Evolutionary conservation across 805 yeast genomes (phyloP).

Genomic region (Pichia membranifaciens): DNA sequence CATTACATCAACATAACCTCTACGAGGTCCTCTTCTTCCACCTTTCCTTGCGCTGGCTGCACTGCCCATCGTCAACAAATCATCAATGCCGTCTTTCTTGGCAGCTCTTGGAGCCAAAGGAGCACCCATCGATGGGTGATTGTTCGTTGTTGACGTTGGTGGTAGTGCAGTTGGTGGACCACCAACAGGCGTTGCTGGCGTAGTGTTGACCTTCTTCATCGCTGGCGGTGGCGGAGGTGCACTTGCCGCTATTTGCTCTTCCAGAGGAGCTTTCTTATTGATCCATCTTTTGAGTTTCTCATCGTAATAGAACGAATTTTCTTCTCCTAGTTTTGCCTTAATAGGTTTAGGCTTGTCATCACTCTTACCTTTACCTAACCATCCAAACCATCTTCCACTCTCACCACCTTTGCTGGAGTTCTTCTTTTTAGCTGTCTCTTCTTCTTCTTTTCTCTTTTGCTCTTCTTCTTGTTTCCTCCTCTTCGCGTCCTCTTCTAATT

Average conservation of each 20-base stretch:
- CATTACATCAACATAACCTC: slow-evolving; percentile 65
- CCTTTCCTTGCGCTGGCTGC: slow-evolving; percentile 33
- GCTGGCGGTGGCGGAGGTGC: slow-evolving; percentile 70
- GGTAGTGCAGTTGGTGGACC: not conserved
- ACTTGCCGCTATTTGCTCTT: slow-evolving; percentile 49
- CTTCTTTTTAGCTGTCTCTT: slow-evolving; percentile 24
- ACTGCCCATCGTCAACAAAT: slow-evolving; percentile 24
- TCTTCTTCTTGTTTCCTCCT: slow-evolving; percentile 22
- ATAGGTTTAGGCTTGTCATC: slow-evolving; percentile 65
- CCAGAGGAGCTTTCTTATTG: slow-evolving; percentile 59
- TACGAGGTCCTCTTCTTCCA: slow-evolving; percentile 48
- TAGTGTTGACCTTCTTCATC: slow-evolving; percentile 26
- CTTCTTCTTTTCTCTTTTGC: slow-evolving; percentile 25
- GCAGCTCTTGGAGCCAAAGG: not conserved
- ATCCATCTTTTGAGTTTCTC: slow-evolving; percentile 86
- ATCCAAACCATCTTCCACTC: slow-evolving; percentile 44
- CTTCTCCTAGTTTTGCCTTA: slow-evolving; percentile 81
- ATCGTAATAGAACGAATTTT: slow-evolving; percentile 69
- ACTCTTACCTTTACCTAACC: slow-evolving; percentile 52
- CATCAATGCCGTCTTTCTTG: slow-evolving; percentile 27
- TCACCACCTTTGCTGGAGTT: slow-evolving; percentile 25
- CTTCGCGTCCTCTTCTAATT: slow-evolving; percentile 18
- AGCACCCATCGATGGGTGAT: no score
- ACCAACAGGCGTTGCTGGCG: slow-evolving; percentile 19
- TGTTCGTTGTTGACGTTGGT: not conserved